Conservation (phyloP, 768 basidiomycete genomes). For the Mycena epipterygia region DNA sequence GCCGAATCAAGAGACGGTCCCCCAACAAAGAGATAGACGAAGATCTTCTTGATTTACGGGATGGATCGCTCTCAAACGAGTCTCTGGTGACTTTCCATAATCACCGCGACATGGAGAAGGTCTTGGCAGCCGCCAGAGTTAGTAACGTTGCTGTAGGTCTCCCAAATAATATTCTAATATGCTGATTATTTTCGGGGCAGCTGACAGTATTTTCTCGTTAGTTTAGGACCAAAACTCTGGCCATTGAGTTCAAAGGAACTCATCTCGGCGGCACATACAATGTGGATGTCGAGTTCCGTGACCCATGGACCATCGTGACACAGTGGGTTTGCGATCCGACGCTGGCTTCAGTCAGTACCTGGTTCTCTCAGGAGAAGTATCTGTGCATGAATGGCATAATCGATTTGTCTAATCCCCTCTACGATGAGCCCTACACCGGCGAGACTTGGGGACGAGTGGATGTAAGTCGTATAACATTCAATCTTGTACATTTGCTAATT, state of each 20-base stretch:
- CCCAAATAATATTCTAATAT: not conserved
- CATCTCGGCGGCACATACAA: constrained; percentile 6
- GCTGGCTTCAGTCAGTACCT: constrained; percentile 28
- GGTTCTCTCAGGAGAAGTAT: constrained; percentile 30
- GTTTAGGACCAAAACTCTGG: constrained; percentile 27
- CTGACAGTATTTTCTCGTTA: constrained; percentile 9
- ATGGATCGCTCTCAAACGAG: not conserved
- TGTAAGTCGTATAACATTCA: not conserved
- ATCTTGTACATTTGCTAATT: not conserved
- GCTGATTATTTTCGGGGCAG: no score
- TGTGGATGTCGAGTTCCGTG: constrained; percentile 34
- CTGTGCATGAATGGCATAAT: constrained; percentile 19
- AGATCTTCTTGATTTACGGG: constrained; percentile 13
- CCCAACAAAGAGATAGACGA: constrained; percentile 24
- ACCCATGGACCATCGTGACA: constrained; percentile 34
- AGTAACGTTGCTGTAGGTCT: constrained; percentile 20
- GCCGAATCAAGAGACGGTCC: constrained; percentile 3
- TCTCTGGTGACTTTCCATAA: constrained; percentile 23
- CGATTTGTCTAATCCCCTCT: constrained; percentile 11
- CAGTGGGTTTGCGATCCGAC: constrained; percentile 26
- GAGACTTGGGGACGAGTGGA: not conserved
- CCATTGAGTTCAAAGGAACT: constrained; percentile 24
- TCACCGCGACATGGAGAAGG: constrained; percentile 21
- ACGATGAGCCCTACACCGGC: not conserved
- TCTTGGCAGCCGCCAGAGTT: constrained; percentile 16